Evolutionary conservation across 768 basidiomycete genomes (phyloP), one percentile per base, ranked within the genome.

Genomic region (Mycena filopes): DNA sequence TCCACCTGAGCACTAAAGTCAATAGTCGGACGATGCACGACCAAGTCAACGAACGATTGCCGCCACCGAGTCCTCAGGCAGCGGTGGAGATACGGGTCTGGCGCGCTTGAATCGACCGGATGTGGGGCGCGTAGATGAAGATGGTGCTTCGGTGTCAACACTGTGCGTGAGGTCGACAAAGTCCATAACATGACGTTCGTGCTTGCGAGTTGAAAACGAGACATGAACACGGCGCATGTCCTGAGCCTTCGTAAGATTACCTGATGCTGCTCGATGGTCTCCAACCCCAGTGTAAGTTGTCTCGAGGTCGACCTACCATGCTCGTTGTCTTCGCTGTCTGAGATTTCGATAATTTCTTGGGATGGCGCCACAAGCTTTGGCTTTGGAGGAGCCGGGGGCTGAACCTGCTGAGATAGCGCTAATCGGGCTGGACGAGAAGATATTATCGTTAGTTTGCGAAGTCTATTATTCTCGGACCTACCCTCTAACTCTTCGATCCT

Each of bases 301-400:
- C n/a, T 29, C 15, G 48, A 6, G 25, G 12, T n/a, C 29, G 56
- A 43, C 33, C n/a, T 21, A 18, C 7, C 38, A 1, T 40, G 4
- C 8, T 2, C 41, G 11, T 23, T 38, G 2, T 36, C 65, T 0
- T 66, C 65, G n/a, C 50, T 21, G n/a, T 60, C 59, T 8, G 65
- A 66, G 16, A 66, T 66, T 18, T 66, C 65, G 33, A 66, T 61
- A 2, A 61, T 4, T 15, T 55, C 54, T 26, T 36, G 36, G 36
- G 51, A 12, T n/a, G 4, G 15, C 8, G 62, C 33, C 3, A 20
- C 26, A 1, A 1, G 4, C 10, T 4, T 15, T 36, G 2, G 10
- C 36, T 10, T 6, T 29, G 46, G 54, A 49, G 25, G 36, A 7
- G 25, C 25, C 6, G 36, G 50, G 41, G 50, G 54, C 62, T 57